Percentiles rank a stretch among this genome's conserved stretches.
phyloP scores from a whole-genome alignment of 257 asterid species.

The Galeopsis tetrahit region DNA sequence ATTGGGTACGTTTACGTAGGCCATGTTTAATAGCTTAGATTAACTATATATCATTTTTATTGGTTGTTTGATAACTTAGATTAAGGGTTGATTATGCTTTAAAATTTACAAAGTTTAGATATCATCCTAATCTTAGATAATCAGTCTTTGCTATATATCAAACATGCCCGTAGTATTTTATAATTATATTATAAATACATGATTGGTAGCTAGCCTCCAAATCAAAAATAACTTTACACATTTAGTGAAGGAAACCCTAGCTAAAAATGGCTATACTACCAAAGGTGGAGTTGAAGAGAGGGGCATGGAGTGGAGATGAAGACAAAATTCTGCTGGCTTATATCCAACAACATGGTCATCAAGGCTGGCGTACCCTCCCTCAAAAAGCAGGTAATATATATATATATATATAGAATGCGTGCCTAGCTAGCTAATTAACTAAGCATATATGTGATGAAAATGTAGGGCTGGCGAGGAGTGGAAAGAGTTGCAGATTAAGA shows the following conservation, averaged over 20 bases:
- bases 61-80: too few relatives aligned
- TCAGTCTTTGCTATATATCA: too few relatives aligned
- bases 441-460: not conserved
- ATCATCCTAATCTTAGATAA: too few relatives aligned
- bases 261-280: constrained; percentile 28
- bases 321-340: constrained; percentile 50
- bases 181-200: constrained; percentile 6
- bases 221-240: not conserved
- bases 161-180: too few relatives aligned
- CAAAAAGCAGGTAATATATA: constrained; percentile 46
- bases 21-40: too few relatives aligned
- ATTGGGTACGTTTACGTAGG: not conserved
- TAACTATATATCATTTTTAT: too few relatives aligned
- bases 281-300: constrained; percentile 50
- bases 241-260: not conserved
- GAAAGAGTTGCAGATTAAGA: constrained; percentile 57
- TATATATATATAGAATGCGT: too few relatives aligned
- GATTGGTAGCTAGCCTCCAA: not conserved
- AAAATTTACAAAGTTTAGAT: too few relatives aligned
- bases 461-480: constrained; percentile 52
- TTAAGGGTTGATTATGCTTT: too few relatives aligned
- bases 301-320: constrained; percentile 63
- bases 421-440: not conserved
- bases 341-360: constrained; percentile 49
- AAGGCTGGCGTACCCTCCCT: constrained; percentile 58